Evolutionary conservation across 768 basidiomycete genomes (phyloP).

Genomic region (Boletus vermiculosoides): DNA sequence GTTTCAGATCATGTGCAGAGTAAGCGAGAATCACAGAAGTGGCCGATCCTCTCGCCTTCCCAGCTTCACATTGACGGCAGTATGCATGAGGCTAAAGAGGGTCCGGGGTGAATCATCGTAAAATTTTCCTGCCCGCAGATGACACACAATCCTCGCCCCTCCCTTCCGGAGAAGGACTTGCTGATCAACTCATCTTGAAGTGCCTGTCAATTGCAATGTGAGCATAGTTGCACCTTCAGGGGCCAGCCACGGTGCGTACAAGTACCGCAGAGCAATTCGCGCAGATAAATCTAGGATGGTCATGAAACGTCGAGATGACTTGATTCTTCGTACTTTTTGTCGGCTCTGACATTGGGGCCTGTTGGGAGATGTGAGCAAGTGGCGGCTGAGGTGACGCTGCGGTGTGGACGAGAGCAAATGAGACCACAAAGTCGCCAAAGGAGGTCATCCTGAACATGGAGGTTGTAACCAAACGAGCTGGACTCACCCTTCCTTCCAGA

Average conservation of each 20-base stretch:
- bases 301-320: conserved; percentile 59
- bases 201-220: conserved; percentile 41
- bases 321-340: conserved; percentile 49
- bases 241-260: conserved; percentile 39
- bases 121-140: neutral
- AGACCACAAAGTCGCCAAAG: conserved; percentile 22
- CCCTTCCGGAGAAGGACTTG: conserved; percentile 81
- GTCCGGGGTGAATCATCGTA: neutral
- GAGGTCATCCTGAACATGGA: conserved; percentile 15
- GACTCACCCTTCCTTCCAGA: conserved; percentile 3
- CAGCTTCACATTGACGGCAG: conserved; percentile 70
- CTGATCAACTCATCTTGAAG: conserved; percentile 84
- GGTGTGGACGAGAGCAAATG: conserved; percentile 15
- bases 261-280: conserved; percentile 68
- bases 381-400: neutral
- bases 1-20: neutral
- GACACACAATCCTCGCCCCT: conserved; percentile 77
- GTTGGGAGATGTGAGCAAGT: neutral
- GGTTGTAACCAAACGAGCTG: neutral
- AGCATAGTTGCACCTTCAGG: neutral
- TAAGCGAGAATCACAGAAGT: conserved; percentile 50
- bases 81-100: conserved; percentile 63
- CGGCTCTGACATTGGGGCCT: conserved; percentile 23
- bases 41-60: conserved; percentile 74
- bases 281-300: conserved; percentile 70